phyloP scores from a whole-genome alignment of 345 rosid genomes.

The Syzygium aqueum region DNA sequence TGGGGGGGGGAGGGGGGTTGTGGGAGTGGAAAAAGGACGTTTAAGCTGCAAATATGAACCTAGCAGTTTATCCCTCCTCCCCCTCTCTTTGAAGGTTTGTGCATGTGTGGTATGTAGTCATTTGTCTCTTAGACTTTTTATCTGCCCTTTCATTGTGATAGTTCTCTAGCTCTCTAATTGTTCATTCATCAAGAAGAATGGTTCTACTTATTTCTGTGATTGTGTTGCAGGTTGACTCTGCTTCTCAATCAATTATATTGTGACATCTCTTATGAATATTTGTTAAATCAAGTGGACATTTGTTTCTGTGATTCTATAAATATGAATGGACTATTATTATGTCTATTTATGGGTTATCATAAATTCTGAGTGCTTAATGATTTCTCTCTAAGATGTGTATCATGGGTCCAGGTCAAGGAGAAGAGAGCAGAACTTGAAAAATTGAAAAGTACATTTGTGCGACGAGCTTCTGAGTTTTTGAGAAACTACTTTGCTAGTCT shows the following conservation, averaged over 20 bases:
- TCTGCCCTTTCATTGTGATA: background rate
- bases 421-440: conserved; percentile 79
- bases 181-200: background rate
- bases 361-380: background rate
- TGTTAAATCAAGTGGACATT: background rate
- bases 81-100: background rate
- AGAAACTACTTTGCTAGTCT: conserved; percentile 92
- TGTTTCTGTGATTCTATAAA: background rate
- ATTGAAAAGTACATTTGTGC: conserved; percentile 70
- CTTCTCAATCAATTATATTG: background rate
- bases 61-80: background rate
- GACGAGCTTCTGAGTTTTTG: conserved; percentile 93
- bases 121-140: background rate
- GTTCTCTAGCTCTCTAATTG: background rate
- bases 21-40: background rate
- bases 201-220: background rate
- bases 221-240: background rate
- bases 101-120: background rate
- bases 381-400: background rate
- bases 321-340: background rate
- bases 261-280: background rate
- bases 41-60: background rate
- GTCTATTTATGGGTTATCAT: background rate
- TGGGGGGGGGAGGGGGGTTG: background rate
- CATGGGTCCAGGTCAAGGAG: conserved; percentile 59